Percentiles rank a stretch among this genome's conserved stretches.
These are phyloP conservation scores for Omphalea diandra DNA, from an alignment of 441 rosid species.

Conservation along the genomic window DNA sequence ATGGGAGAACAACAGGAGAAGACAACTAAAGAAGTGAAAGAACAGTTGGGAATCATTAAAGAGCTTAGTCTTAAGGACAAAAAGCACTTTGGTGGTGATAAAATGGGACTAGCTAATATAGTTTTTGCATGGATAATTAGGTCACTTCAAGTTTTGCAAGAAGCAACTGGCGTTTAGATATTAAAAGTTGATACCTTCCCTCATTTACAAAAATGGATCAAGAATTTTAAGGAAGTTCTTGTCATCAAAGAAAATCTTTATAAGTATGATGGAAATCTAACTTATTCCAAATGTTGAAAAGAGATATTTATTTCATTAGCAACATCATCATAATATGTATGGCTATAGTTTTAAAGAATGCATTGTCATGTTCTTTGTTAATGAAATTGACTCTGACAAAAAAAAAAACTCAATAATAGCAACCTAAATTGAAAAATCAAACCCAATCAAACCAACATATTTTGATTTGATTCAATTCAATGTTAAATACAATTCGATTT, in stretches of 20 bases:
- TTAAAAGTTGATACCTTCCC: conserved; percentile 39
- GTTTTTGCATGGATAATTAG: conserved; percentile 45
- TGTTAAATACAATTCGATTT: no score
- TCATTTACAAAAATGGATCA: conserved; percentile 38
- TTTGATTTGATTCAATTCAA: no score
- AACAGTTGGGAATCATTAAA: conserved; percentile 32
- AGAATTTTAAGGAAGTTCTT: conserved; percentile 36
- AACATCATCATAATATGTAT: background rate
- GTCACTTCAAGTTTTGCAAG: conserved; percentile 39
- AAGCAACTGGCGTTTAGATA: conserved; percentile 37
- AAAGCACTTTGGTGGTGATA: conserved; percentile 46
- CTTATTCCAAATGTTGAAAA: conserved; percentile 27
- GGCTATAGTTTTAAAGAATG: background rate
- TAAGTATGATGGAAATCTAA: conserved; percentile 22
- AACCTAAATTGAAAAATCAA: no score
- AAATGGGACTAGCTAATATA: conserved; percentile 37
- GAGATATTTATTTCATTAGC: conserved; percentile 29
- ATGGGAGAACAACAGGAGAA: conserved; percentile 38
- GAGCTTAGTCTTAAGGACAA: conserved; percentile 35
- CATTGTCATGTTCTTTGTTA: no score
- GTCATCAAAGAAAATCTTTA: conserved; percentile 38
- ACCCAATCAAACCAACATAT: no score
- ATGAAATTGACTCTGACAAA: no score
- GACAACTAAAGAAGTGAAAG: conserved; percentile 34
- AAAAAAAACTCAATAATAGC: no score